phyloP scores from a whole-genome alignment of 2,329 filamentous ascomycete genomes.

The Fonsecaea monophora region DNA sequence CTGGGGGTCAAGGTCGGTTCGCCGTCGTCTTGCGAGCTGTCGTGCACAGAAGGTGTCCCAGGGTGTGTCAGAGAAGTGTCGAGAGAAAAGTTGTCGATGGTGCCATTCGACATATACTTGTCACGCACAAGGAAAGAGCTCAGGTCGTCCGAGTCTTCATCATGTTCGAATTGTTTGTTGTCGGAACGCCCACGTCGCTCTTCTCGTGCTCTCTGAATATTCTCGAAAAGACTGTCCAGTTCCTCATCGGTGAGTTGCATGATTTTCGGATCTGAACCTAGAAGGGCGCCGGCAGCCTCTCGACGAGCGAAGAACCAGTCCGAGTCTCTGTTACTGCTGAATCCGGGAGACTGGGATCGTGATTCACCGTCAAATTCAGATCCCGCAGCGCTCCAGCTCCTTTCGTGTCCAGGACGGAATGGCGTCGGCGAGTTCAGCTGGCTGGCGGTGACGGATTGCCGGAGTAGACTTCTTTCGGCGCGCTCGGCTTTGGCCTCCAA shows the following conservation, averaged over 20 bases:
- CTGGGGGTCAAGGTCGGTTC: conserved; percentile 70
- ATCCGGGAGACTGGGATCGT: conserved; percentile 79
- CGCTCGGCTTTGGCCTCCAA: conserved; percentile 93
- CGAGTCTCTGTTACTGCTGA: conserved; percentile 73
- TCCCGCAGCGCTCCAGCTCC: conserved; percentile 76
- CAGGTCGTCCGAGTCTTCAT: conserved; percentile 88
- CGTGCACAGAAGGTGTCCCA: conserved; percentile 79
- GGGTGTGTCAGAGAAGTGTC: conserved; percentile 95
- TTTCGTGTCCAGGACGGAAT: conserved; percentile 72
- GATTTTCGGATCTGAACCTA: conserved; percentile 91
- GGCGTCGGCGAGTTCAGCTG: conserved; percentile 68
- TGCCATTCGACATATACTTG: conserved; percentile 94
- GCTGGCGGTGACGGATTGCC: conserved; percentile 75
- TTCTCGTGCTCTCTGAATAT: conserved; percentile 86
- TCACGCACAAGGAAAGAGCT: conserved; percentile 87
- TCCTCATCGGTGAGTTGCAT: conserved; percentile 90
- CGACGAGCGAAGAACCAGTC: conserved; percentile 94
- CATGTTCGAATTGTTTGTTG: conserved; percentile 60
- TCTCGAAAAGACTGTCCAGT: conserved; percentile 89
- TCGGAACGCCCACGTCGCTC: conserved; percentile 74
- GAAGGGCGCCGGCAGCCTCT: conserved; percentile 88
- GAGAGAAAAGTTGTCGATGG: conserved; percentile 92
- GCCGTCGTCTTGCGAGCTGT: conserved; percentile 52
- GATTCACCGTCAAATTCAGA: conserved; percentile 77
- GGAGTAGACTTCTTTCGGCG: conserved; percentile 78